Evolutionary conservation across 306 rosid genomes (phyloP).

Genomic region (Trifolium dubium): DNA sequence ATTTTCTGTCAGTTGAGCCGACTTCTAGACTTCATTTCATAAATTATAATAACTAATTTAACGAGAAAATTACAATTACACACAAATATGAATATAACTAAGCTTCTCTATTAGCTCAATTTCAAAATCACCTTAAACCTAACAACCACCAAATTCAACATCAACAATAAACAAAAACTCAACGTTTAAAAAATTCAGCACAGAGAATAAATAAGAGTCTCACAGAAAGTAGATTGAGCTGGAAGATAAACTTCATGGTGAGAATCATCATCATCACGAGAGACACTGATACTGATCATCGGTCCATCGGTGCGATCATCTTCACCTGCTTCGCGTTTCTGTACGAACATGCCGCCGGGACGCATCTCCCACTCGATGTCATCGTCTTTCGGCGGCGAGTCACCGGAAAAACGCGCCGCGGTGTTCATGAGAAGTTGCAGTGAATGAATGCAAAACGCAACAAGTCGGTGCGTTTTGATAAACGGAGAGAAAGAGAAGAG

Average conservation of each 20-base stretch:
- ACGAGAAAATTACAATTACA: background rate
- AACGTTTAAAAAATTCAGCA: constrained; percentile 16
- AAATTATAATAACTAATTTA: background rate
- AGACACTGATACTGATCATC: constrained; percentile 42
- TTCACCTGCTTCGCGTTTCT: constrained; percentile 35
- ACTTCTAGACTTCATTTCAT: background rate
- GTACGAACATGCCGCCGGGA: constrained; percentile 52
- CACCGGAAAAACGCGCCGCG: constrained; percentile 15
- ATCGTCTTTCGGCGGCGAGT: constrained; percentile 21
- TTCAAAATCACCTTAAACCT: background rate
- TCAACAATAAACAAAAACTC: background rate
- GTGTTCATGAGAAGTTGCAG: constrained; percentile 27
- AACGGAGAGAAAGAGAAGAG: background rate
- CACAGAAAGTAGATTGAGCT: constrained; percentile 50
- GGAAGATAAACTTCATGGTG: constrained; percentile 44
- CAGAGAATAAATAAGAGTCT: constrained; percentile 14
- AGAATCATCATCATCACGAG: constrained; percentile 37
- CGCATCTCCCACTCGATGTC: constrained; percentile 55
- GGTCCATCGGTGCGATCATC: constrained; percentile 24
- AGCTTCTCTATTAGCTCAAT: constrained; percentile 5
- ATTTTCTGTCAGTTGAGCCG: too few species aligned
- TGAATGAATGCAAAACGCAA: constrained; percentile 5
- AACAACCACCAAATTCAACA: constrained; percentile 3
- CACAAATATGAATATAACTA: background rate
- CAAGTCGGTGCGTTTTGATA: constrained; percentile 23